phyloP scores from a whole-genome alignment of 495 filamentous ascomycete genomes.

The Penicillium cinerascens region DNA sequence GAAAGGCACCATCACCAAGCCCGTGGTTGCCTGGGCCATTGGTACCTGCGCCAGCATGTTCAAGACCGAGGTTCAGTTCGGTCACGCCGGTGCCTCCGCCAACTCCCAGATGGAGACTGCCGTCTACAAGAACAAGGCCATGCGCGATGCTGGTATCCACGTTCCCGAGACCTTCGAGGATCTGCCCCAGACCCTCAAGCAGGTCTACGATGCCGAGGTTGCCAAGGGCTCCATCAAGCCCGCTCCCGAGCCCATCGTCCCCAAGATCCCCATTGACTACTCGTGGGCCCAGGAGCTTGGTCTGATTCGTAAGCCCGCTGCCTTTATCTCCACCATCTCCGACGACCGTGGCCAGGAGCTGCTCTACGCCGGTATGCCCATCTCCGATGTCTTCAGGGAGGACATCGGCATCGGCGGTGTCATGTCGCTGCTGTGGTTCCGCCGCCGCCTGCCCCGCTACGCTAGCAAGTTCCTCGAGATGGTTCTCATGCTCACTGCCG shows the following conservation, averaged over 20 bases:
- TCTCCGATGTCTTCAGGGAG: conserved; percentile 98
- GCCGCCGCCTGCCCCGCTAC: conserved; percentile 90
- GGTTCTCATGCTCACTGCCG: conserved; percentile 99
- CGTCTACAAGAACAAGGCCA: conserved; percentile 89
- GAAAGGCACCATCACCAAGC: conserved; percentile 90
- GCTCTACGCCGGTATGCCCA: conserved; percentile 97
- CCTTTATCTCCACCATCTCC: conserved; percentile 99
- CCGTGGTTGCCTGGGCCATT: conserved; percentile 98
- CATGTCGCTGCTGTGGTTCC: conserved; percentile 99
- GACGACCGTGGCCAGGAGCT: conserved; percentile 99
- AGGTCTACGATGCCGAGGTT: conserved; percentile 83
- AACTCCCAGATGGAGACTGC: conserved; percentile 99
- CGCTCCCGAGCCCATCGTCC: conserved; percentile 81
- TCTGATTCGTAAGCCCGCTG: conserved; percentile 98
- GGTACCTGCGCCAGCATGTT: conserved; percentile 99
- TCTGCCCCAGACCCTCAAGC: conserved; percentile 67
- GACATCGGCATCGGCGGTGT: conserved; percentile 99
- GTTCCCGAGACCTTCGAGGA: conserved; percentile 98
- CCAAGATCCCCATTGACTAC: conserved; percentile 99
- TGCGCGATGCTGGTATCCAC: conserved; percentile 90
- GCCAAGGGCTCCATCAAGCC: conserved; percentile 79
- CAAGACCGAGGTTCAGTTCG: conserved; percentile 99
- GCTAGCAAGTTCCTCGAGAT: conserved; percentile 99
- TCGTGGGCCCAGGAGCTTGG: conserved; percentile 99
- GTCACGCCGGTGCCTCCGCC: conserved; percentile 96